Evolutionary conservation across 257 asterid genomes (phyloP), one percentile per base, ranked within the genome.

Genomic region (Ocimum tenuiflorum): DNA sequence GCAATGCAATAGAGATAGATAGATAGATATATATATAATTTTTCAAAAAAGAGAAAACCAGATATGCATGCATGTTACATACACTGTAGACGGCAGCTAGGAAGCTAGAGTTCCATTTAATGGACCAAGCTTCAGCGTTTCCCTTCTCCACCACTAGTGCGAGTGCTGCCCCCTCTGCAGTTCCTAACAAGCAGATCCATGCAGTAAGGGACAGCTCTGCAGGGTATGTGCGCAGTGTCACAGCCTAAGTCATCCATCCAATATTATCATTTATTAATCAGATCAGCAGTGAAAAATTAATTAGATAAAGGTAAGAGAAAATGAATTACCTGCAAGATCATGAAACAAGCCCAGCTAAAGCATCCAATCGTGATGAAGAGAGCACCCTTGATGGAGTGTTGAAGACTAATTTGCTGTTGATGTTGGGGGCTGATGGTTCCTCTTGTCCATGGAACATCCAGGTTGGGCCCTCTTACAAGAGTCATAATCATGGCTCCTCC

Each of bases 401-500:
- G 79, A 9, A 83, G 87, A 65, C 48, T 69, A 10, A 86, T 60
- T 70, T 71, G 66, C 11, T 72, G 79, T 53, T 64, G 85, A 39
- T 71, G 80, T 2, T 68, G 63, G 4, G 60, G 75, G 41, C 2
- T 68, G 29, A 9, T 19, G 29, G 62, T 56, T 33, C 39, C 77
- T 27, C 68, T 78, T 0, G 96, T 85, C 99, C 99, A 90, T 6
- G 95, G 95, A 1, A 94, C 73, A 10, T 68, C 68, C 3, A 94
- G 39, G 24, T 76, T 24, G 0, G 97, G 97, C 29, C 99, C 99
- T 35, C 59, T 72, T n/a, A 90, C 73, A 8, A 94, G 53, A 0
- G 97, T 94, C 99, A 94, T 94, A 73, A 94, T 59, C 99, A 94
- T 94, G 65, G 99, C 99, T 52, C 99, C 99, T 10, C 81, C 99